These are phyloP conservation scores for Alternaria brassicicola DNA, from an alignment of 2,329 filamentous ascomycete species.

Conservation along the genomic window DNA sequence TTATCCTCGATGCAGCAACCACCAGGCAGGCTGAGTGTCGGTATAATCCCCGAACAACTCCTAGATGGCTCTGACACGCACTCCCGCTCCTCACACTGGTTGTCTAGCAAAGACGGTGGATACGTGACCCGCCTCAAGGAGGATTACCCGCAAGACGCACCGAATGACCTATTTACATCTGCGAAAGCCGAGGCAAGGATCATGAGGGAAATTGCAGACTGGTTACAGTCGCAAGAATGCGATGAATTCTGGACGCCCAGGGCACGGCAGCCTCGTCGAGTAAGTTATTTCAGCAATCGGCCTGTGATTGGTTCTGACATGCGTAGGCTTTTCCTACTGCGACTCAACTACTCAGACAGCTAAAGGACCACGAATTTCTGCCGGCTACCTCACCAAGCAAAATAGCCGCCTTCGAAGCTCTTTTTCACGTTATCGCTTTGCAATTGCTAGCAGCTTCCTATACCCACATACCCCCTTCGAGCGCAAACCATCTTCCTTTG, in stretches of 20 bases:
- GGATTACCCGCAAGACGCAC: not conserved
- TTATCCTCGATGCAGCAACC: not conserved
- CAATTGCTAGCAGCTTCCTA: conserved; percentile 36
- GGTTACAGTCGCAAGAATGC: conserved; percentile 19
- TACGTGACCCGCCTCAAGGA: conserved; percentile 3
- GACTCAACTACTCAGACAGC: conserved; percentile 8
- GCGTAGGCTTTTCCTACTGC: conserved; percentile 10
- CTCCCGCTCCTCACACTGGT: conserved; percentile 9
- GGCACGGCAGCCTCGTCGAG: conserved; percentile 7
- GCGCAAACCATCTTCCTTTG: conserved; percentile 17
- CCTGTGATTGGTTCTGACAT: conserved; percentile 1
- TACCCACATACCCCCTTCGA: conserved; percentile 21
- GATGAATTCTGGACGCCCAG: conserved; percentile 22
- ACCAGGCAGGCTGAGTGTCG: conserved; percentile 13
- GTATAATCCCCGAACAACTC: conserved; percentile 11
- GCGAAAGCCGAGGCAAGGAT: conserved; percentile 16
- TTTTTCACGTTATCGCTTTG: conserved; percentile 29
- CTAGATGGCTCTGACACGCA: conserved; percentile 2
- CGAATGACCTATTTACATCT: not conserved
- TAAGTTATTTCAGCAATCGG: not conserved
- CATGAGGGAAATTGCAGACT: conserved; percentile 28
- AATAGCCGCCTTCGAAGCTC: conserved; percentile 11
- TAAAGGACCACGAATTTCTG: not conserved
- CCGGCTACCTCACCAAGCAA: not conserved
- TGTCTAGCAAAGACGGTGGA: conserved; percentile 10